Conservation (phyloP, 2,329 filamentous ascomycete genomes). For the Ascochyta rabiei region DNA sequence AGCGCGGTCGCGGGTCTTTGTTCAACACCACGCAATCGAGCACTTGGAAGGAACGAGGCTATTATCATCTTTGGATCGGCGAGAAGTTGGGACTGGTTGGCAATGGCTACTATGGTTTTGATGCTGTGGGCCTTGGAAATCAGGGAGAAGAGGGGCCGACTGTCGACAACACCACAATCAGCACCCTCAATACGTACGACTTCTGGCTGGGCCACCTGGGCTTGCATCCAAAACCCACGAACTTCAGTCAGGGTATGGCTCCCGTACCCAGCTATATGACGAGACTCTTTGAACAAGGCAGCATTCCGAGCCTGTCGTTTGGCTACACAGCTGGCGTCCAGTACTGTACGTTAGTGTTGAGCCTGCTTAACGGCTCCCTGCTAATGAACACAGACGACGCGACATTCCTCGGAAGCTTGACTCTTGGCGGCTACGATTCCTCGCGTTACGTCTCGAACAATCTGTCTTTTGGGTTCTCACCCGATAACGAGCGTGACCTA, state of each 20-base stretch:
- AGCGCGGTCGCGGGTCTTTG: constrained; percentile 62
- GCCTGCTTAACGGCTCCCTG: background rate
- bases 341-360: constrained; percentile 61
- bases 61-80: constrained; percentile 65
- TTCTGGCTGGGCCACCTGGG: constrained; percentile 57
- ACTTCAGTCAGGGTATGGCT: constrained; percentile 59
- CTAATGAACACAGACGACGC: constrained; percentile 35
- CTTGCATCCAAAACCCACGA: constrained; percentile 57
- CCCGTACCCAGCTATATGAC: constrained; percentile 61
- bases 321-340: constrained; percentile 78
- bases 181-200: constrained; percentile 47
- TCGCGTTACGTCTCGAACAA: constrained; percentile 67
- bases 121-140: constrained; percentile 51
- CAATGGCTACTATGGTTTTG: constrained; percentile 70
- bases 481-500: constrained; percentile 64
- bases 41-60: constrained; percentile 65
- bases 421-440: constrained; percentile 72
- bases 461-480: constrained; percentile 62
- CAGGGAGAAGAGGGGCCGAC: constrained; percentile 49
- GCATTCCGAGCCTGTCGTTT: constrained; percentile 74
- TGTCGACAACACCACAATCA: constrained; percentile 52
- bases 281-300: constrained; percentile 59
- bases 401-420: constrained; percentile 57
- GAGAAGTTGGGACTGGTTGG: constrained; percentile 62
- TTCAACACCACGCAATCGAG: constrained; percentile 62